Evolutionary conservation across 73 alveolate species (phyloP).

Genomic region (Paramecium primaurelia): DNA sequence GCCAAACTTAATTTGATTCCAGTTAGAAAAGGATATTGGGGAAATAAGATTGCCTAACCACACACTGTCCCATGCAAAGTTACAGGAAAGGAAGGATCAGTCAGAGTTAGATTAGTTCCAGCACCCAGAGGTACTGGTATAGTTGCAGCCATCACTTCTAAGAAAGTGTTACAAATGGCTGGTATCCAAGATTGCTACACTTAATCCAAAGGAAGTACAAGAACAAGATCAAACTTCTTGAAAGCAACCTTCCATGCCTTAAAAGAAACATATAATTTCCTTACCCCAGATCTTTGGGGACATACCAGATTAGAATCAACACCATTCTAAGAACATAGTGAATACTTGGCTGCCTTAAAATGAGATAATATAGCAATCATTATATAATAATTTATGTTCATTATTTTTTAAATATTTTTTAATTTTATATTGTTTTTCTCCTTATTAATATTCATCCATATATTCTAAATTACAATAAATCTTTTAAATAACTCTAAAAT

Average conservation of each 20-base stretch:
- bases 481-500: neutral
- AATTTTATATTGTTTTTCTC: neutral
- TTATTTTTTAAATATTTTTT: neutral
- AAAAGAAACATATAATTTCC: conserved; percentile 92
- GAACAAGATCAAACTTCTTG: conserved; percentile 98
- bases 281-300: conserved; percentile 99
- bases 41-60: conserved; percentile 98
- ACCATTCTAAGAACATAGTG: conserved; percentile 87
- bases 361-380: neutral
- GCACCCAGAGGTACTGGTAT: conserved; percentile 99
- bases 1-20: conserved; percentile 99
- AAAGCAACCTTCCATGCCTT: conserved; percentile 98
- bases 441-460: neutral
- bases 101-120: conserved; percentile 99
- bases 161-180: conserved; percentile 98
- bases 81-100: conserved; percentile 99
- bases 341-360: conserved; percentile 64
- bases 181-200: conserved; percentile 99
- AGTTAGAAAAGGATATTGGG: conserved; percentile 99
- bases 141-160: conserved; percentile 99
- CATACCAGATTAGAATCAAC: conserved; percentile 73
- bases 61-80: conserved; percentile 99
- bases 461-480: neutral
- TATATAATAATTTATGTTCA: neutral
- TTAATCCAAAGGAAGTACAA: conserved; percentile 95